Base-by-base conservation (phyloP, 352 stramenopile species). In the Pythium aristosporum region DNA sequence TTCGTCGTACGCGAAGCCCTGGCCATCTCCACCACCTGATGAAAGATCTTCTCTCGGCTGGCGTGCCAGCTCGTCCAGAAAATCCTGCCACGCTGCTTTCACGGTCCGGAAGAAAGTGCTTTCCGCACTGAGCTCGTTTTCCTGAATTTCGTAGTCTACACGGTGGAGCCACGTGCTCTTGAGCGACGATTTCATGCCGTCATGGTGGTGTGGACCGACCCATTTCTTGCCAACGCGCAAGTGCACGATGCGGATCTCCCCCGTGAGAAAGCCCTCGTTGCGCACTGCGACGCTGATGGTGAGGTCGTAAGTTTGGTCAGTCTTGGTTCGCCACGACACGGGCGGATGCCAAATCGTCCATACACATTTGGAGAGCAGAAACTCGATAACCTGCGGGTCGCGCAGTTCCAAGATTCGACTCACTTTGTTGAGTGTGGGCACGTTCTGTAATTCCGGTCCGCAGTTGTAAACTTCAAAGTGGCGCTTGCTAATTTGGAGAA, bases 301-400 rank as follows among this genome's bases (percentile, higher is more conserved):
- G 21, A 91, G 57, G 42, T 91, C 80, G 46, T 82, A 89, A 2
- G 81, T 63, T 69, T 91, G 82, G 50, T 87, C 80, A 5, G 78
- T 73, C 43, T 89, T 89, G 46, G 86, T 77, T 23, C 79, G 72
- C 79, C 80, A 91, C 9, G 80, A 85, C 13, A 73, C 69, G 0
- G 79, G 71, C n/a, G 80, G 80, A 42, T 84, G 69, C 82, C 82
- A 91, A 21, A 65, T 44, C n/a, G 79, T 74, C 68, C 68, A 75
- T n/a, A 63, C 18, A 47, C 68, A 75, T 47, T 72, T 68, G 34
- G 18, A 48, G 15, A 75, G 47, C 0, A 75, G 49, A 49, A 75
- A 75, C 47, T 62, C 55, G 55, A 75, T 66, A 0, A 75, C 56
- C 42, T 71, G 18, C 21, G 41, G 37, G 39, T 75, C 68, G 5